Base-by-base conservation (phyloP, 208 protist species). In the Acanthamoeba healyi region DNA sequence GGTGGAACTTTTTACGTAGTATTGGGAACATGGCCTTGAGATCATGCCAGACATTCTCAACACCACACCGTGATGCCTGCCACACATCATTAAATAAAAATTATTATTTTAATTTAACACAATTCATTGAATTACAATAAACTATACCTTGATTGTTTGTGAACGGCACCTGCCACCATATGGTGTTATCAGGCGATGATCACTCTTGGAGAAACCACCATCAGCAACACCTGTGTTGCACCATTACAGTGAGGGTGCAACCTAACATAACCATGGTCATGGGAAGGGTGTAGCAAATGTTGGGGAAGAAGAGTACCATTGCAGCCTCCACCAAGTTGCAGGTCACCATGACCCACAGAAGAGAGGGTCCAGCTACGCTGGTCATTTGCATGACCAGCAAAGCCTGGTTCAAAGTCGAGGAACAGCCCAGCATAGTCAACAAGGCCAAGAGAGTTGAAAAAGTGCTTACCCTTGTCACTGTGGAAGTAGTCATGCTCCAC, bases 301-400 rank as follows among this genome's bases (percentile, higher is more conserved):
- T 4, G 44, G 44, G 44, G 44, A 15, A 49, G 44, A 12, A 49
- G 44, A 5, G 24, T 61, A 61, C 54, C 54, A n/a, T 15, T 61
- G 5, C 54, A 29, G 38, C 65, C 65, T 42, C 38, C 65, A 42
- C 36, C 65, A 34, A 74, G n/a, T 34, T 10, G 65, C 19, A 74
- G 29, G 4, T 74, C 61, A 36, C 61, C 61, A 67, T 17, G 5
- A 9, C 61, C 61, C 5, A 67, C 26, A 10, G 61, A 5, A 36
- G 61, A 67, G 26, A 67, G 61, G 29, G 29, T 32, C 26, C 19
- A 67, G 19, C 61, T 32, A 36, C 61, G 29, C 61, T 67, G 61
- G 61, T 67, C 61, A 67, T 67, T 67, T 5, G 61, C 61, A 67
- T 22, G 61, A 26, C 61, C 61, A 67, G 61, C 61, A 67, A 67